Conservation (phyloP, 306 rosid species). For the Abrus precatorius region DNA sequence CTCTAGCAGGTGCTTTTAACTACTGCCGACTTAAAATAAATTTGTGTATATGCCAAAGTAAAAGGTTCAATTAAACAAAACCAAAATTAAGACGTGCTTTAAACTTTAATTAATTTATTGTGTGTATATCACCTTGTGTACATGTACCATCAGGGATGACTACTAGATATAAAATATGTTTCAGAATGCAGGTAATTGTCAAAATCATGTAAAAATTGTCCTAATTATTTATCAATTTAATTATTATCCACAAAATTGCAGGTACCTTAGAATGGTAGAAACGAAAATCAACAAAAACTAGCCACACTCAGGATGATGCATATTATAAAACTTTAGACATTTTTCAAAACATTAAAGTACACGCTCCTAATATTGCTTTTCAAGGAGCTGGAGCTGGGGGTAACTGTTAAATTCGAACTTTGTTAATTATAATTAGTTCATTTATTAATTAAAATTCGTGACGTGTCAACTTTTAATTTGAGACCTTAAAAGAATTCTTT, state of each 20-base stretch:
- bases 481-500: too few relatives aligned
- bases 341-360: too few relatives aligned
- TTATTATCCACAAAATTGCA: neutral
- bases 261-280: neutral
- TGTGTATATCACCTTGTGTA: neutral
- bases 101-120: constrained; percentile 12
- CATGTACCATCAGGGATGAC: neutral
- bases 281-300: too few relatives aligned
- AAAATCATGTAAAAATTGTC: neutral
- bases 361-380: too few relatives aligned
- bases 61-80: constrained; percentile 14
- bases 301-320: too few relatives aligned
- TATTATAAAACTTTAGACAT: too few relatives aligned
- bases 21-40: neutral
- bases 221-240: neutral
- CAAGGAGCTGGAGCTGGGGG: too few relatives aligned
- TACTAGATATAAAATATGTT: neutral
- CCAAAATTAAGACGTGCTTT: constrained; percentile 3
- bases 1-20: neutral
- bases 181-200: neutral
- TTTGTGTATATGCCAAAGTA: neutral
- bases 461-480: too few relatives aligned
- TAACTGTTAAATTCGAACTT: too few relatives aligned
- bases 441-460: too few relatives aligned
- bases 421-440: too few relatives aligned